Base-by-base conservation (phyloP, 148 eudicot species). In the Dysphania ambrosioides region DNA sequence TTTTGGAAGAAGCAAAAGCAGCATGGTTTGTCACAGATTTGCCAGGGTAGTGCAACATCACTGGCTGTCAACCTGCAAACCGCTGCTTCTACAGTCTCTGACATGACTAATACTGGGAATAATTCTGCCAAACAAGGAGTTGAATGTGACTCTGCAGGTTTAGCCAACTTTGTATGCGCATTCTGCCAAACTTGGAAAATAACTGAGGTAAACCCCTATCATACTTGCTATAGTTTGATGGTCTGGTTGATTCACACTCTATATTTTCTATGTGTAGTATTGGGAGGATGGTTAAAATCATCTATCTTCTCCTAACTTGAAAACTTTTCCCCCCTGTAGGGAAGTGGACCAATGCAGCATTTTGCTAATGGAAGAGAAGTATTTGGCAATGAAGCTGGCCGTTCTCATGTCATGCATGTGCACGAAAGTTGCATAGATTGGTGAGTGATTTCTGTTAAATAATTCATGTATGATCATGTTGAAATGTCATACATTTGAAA, bases 401-500 rank as follows among this genome's bases (percentile, higher is more conserved):
- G 68, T 65, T 63, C 86, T 72, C 82, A 80, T 38, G 85, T 81
- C 53, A 79, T 84, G 62, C 87, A 91, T 81, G 91, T 89, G 64
- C 98, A 95, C 73, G 75, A 73, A 69, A 83, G 77, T 77, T 95
- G 98, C 83, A 81, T 92, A 56, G 96, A 92, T 53, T 95, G 98
- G 98, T 95, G 75, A 64, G 87, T 72, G 27, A 19, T 81, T 55
- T 63, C 38, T 38, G 26, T 23, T 47, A 68, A 51, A 18, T 62
- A 13, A 3, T 2, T 29, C 18, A 5, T 64, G 24, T 40, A 67
- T 67, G 30, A 34, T 13, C 32, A 9, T 57, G n/a, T 65, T 74
- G 19, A 64, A n/a, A n/a, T n/a, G n/a, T n/a, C n/a, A n/a, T n/a
- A n/a, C n/a, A n/a, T n/a, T n/a, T n/a, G n/a, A n/a, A n/a, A n/a